These are phyloP conservation scores for Penstemon eatonii DNA, from an alignment of 257 asterid species.

Conservation along the genomic window DNA sequence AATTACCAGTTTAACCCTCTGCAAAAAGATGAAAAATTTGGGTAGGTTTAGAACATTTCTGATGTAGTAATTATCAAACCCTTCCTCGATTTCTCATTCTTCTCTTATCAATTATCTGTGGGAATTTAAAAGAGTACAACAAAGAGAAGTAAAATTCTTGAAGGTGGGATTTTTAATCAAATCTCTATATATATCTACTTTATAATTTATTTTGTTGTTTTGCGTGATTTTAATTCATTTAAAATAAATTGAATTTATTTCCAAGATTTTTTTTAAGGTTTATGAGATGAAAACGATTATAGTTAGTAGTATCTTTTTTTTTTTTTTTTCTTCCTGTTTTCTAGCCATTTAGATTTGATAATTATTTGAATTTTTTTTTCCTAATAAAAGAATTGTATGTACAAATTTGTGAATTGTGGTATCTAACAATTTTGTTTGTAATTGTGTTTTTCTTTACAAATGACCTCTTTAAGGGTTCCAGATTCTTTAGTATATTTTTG, in stretches of 20 bases:
- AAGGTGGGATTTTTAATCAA: conserved; percentile 22
- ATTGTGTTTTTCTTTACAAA: background rate
- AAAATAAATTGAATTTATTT: too few species aligned
- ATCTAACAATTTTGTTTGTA: background rate
- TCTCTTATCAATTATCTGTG: conserved; percentile 5
- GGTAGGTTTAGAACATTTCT: background rate
- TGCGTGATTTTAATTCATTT: background rate
- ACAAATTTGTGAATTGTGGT: conserved; percentile 4
- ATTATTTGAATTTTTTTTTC: background rate
- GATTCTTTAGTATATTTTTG: too few species aligned
- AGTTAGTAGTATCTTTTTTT: background rate
- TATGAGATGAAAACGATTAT: background rate
- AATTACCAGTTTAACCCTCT: conserved; percentile 26
- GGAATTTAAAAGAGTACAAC: conserved; percentile 20
- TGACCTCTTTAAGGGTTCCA: conserved; percentile 6
- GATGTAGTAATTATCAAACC: conserved; percentile 24
- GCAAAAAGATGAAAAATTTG: conserved; percentile 21
- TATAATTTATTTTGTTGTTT: background rate
- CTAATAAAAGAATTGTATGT: background rate
- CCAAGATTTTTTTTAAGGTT: background rate
- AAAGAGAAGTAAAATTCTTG: background rate
- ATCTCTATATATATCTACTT: conserved; percentile 6
- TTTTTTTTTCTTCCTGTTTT: background rate
- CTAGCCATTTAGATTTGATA: background rate
- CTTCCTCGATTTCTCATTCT: conserved; percentile 8